Conservation (phyloP, 306 rosid species). For the Biancaea sappan region DNA sequence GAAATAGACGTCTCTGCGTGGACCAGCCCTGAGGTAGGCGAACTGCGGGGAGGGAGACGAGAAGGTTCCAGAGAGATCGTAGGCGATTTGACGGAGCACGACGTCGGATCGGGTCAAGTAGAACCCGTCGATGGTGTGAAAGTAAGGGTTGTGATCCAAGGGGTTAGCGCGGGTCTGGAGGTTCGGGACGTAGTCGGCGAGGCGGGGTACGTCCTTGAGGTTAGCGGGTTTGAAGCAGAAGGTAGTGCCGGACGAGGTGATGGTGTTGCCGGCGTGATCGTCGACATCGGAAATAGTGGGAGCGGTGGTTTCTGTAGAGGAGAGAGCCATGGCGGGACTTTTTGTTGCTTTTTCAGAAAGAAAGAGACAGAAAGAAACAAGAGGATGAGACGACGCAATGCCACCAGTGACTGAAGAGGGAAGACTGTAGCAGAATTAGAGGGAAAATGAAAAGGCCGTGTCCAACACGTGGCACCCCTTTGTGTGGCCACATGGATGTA, state of each 20-base stretch:
- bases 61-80: slow-evolving; percentile 40
- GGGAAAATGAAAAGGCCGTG: no score
- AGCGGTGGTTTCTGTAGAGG: background rate
- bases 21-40: slow-evolving; percentile 46
- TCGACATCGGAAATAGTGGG: background rate
- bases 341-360: background rate
- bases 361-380: background rate
- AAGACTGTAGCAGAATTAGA: no score
- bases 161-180: slow-evolving; percentile 26
- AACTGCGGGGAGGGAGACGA: background rate
- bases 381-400: background rate
- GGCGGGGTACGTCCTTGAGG: slow-evolving; percentile 27
- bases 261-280: background rate
- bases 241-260: background rate
- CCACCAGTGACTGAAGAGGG: no score
- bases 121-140: slow-evolving; percentile 29
- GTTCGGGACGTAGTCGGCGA: background rate
- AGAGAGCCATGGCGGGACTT: slow-evolving; percentile 17
- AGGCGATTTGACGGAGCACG: slow-evolving; percentile 47
- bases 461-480: no score
- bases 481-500: no score
- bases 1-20: slow-evolving; percentile 41
- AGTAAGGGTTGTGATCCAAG: slow-evolving; percentile 6
- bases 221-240: slow-evolving; percentile 31
- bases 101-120: slow-evolving; percentile 46